Conservation (phyloP, 2,329 filamentous ascomycete genomes). For the Acephala macrosclerotiorum region DNA sequence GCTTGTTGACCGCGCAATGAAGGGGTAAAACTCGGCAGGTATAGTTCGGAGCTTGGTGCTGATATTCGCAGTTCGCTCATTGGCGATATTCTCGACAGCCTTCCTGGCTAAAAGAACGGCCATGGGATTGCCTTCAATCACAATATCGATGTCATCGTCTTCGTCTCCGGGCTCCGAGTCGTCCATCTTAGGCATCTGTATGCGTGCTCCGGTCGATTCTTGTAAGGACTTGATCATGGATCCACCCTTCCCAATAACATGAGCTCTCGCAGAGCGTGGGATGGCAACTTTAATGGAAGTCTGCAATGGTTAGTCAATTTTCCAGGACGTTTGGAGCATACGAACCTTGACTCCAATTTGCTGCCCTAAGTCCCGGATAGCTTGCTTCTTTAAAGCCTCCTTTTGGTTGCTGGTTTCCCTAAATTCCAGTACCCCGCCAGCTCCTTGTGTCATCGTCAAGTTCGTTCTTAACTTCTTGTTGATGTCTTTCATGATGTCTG, state of each 20-base stretch:
- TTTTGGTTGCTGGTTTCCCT: slow-evolving; percentile 86
- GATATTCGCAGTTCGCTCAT: slow-evolving; percentile 83
- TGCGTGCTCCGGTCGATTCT: slow-evolving; percentile 86
- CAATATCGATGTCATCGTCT: slow-evolving; percentile 87
- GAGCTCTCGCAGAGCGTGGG: slow-evolving; percentile 81
- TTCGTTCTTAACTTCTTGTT: slow-evolving; percentile 90
- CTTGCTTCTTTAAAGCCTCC: slow-evolving; percentile 75
- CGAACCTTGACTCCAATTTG: slow-evolving; percentile 86
- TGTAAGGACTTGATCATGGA: slow-evolving; percentile 89
- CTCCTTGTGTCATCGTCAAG: slow-evolving; percentile 78
- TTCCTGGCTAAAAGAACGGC: slow-evolving; percentile 84
- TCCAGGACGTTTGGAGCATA: slow-evolving; percentile 4
- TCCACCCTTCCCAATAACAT: slow-evolving; percentile 93
- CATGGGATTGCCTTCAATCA: slow-evolving; percentile 89
- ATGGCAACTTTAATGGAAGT: slow-evolving; percentile 79
- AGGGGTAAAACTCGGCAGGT: slow-evolving; percentile 92
- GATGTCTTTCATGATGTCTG: slow-evolving; percentile 88
- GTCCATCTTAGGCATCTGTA: slow-evolving; percentile 87
- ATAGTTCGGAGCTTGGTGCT: slow-evolving; percentile 84
- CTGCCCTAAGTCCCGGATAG: slow-evolving; percentile 86
- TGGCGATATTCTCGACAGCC: slow-evolving; percentile 86
- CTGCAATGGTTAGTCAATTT: slow-evolving; percentile 46
- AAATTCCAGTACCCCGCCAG: slow-evolving; percentile 78
- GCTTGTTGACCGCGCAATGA: slow-evolving; percentile 81
- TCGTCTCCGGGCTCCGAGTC: slow-evolving; percentile 66